Evolutionary conservation across 371 early-diverging fungal genomes (phyloP).

Genomic region (Zopfochytrium polystomum): DNA sequence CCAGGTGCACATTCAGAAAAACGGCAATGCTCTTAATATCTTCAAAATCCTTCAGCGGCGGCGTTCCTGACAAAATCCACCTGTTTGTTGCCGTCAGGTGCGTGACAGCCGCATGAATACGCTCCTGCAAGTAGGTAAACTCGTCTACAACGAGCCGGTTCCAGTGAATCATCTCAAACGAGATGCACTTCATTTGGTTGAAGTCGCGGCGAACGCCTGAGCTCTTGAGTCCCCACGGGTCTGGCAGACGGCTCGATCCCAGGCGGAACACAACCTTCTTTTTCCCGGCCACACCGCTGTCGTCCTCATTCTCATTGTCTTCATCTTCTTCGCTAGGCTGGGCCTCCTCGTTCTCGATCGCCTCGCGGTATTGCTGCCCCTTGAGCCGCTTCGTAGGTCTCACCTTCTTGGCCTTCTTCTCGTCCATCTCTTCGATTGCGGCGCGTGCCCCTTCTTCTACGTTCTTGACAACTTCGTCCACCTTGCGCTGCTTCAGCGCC

Average conservation of each 20-base stretch:
- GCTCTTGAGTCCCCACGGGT: constrained; percentile 30
- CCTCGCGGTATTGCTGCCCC: constrained; percentile 18
- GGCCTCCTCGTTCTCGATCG: constrained; percentile 4
- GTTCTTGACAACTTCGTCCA: neutral
- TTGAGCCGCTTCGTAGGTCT: constrained; percentile 14
- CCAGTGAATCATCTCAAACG: constrained; percentile 40
- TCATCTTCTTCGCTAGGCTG: constrained; percentile 10
- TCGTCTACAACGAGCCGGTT: constrained; percentile 43
- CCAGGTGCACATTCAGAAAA: constrained; percentile 39
- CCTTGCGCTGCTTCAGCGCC: constrained; percentile 16
- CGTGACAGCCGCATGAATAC: constrained; percentile 29
- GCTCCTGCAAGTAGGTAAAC: constrained; percentile 36
- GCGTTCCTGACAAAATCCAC: constrained; percentile 42
- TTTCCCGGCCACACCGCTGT: neutral
- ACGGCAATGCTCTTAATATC: constrained; percentile 38
- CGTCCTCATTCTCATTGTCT: constrained; percentile 10
- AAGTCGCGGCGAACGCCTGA: constrained; percentile 25
- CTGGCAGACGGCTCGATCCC: constrained; percentile 10
- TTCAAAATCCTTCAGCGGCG: constrained; percentile 34
- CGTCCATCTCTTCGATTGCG: constrained; percentile 7
- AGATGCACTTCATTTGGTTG: constrained; percentile 31
- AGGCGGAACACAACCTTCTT: constrained; percentile 5
- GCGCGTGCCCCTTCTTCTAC: constrained; percentile 15
- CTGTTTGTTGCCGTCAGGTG: constrained; percentile 18
- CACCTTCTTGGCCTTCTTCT: neutral